Evolutionary conservation across 2,329 filamentous ascomycete genomes (phyloP), one percentile per base, ranked within the genome.

Genomic region (Harringtonia lauricola): DNA sequence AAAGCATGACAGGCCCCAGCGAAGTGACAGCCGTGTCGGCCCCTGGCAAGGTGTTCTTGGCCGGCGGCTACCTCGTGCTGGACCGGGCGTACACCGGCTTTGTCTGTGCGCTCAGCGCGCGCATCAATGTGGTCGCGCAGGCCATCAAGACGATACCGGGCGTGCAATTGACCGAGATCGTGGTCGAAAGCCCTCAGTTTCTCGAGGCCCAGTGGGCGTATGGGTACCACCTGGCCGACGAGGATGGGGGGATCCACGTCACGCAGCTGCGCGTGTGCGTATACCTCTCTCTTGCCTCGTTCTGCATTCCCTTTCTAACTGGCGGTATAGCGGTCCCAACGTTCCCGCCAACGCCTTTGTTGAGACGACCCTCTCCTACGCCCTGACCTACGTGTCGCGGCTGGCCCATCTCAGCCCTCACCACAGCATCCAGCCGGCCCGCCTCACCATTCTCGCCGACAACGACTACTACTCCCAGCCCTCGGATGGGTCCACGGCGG

Each of bases 401-500:
- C 48, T 68, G 50, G 55, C 64, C 52, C 49, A 54, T 48, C 58
- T 63, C 41, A 56, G 57, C 36, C 55, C 64, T 7, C 53, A 56
- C 31, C 61, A 65, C 52, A 73, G 64, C 57, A 79, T 92, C 56
- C 72, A 72, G 14, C 77, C 88, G 4, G 66, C 83, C 26, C 78
- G 78, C 14, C 76, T 96, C 60, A 88, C 85, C 48, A 90, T 98
- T 59, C 76, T 96, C 30, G 90, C 92, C 47, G 88, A 95, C 65
- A 89, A 92, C 57, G 86, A 94, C 67, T 98, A 98, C 73, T 98
- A 96, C 69, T 95, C 92, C 5, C 79, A 81, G 47, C 71, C 80
- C 3, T 59, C 68, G 24, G 56, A 59, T 21, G 59, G 67, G 22
- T 56, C 59, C 21, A 51, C 60, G 17, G 42, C 47, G 18, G 58